These are phyloP conservation scores for Schizopora paradoxa DNA, from an alignment of 1,284 basidiomycete genomes.

Conservation along the genomic window DNA sequence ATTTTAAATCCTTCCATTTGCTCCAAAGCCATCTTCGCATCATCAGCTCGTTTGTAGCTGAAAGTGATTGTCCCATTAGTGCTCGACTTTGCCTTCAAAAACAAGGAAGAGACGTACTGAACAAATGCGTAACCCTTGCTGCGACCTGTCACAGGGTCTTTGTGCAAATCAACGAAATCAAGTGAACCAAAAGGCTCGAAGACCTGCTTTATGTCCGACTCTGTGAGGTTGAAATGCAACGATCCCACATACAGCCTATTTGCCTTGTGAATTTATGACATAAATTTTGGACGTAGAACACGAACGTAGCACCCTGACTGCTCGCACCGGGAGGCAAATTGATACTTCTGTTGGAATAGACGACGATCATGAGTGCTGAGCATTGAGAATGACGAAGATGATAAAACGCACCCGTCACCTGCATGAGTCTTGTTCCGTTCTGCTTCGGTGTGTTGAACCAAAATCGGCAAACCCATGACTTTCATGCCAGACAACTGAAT, in stretches of 20 bases:
- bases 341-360: slow-evolving; percentile 48
- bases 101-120: slow-evolving; percentile 53
- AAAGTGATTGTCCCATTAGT: slow-evolving; percentile 9
- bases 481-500: slow-evolving; percentile 86
- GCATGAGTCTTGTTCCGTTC: slow-evolving; percentile 88
- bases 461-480: slow-evolving; percentile 96
- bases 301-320: slow-evolving; percentile 74
- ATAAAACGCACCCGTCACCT: slow-evolving; percentile 63
- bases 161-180: slow-evolving; percentile 96
- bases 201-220: slow-evolving; percentile 95
- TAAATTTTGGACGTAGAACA: not conserved
- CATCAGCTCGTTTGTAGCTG: slow-evolving; percentile 83
- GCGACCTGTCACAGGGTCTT: slow-evolving; percentile 86
- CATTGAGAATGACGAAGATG: slow-evolving; percentile 10
- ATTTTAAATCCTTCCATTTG: slow-evolving; percentile 99
- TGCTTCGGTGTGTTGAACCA: slow-evolving; percentile 93
- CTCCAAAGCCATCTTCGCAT: slow-evolving; percentile 93
- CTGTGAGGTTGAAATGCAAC: slow-evolving; percentile 92
- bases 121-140: slow-evolving; percentile 99
- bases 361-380: no score
- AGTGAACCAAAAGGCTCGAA: slow-evolving; percentile 98
- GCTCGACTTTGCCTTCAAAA: slow-evolving; percentile 3
- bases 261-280: slow-evolving; percentile 6
- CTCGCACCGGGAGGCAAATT: slow-evolving; percentile 74
- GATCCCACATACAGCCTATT: slow-evolving; percentile 92